phyloP scores from a whole-genome alignment of 202 grass and related monocot genomes.

The Zoysia matrella region DNA sequence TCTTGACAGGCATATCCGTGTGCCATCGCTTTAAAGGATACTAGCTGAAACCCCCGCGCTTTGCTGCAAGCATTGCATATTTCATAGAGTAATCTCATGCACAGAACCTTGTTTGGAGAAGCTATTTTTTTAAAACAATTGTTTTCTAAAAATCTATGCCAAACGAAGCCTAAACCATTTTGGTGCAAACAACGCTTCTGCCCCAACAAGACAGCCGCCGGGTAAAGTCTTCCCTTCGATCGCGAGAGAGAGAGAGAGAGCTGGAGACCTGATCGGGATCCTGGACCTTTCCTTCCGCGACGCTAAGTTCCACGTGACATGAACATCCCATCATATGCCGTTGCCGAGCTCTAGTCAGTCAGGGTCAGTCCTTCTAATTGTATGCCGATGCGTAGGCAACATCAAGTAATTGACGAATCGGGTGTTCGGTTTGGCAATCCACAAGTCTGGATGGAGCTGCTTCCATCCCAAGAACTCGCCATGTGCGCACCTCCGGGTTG shows the following conservation, averaged over 20 bases:
- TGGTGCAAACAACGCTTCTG: background rate
- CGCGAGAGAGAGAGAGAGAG: background rate
- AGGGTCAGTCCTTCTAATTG: background rate
- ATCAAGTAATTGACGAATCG: background rate
- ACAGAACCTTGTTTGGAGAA: no score
- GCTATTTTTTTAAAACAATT: no score
- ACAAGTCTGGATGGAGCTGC: background rate
- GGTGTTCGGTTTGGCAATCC: background rate
- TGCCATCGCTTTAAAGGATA: no score
- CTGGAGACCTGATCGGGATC: constrained; percentile 17
- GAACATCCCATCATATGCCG: background rate
- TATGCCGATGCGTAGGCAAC: background rate
- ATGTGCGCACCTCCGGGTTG: constrained; percentile 33
- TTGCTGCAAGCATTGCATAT: no score
- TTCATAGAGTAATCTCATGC: no score
- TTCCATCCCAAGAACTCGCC: constrained; percentile 24
- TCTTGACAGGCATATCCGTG: no score
- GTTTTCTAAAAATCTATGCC: no score
- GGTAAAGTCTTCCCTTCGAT: background rate
- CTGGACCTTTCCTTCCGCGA: constrained; percentile 22
- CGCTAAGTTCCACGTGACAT: background rate
- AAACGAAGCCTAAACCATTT: no score
- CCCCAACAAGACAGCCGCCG: background rate
- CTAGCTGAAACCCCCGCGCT: no score
- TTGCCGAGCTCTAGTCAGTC: background rate